A percentile compares a stretch with the other conserved stretches of the same genome.
phyloP scores from a whole-genome alignment of 345 rosid genomes.

The Syzygium aromaticum region DNA sequence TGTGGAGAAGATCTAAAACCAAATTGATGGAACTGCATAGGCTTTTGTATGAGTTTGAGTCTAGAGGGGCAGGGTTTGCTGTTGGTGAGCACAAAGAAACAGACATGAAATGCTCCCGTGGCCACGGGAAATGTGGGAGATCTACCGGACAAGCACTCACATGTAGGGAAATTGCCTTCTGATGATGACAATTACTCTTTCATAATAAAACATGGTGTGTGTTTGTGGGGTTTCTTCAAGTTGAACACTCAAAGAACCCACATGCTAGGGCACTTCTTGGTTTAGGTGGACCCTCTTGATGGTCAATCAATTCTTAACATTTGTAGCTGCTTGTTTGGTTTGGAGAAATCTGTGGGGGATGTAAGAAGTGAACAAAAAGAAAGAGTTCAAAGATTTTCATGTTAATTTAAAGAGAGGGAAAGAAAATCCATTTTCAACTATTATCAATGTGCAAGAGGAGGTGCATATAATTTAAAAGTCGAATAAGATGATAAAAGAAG shows the following conservation, averaged over 20 bases:
- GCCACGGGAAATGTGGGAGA: slow-evolving; percentile 25
- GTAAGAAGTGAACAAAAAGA: not conserved
- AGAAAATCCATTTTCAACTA: not conserved
- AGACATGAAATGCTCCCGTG: not conserved
- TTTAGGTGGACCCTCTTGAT: not conserved
- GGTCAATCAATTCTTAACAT: not conserved
- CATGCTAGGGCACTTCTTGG: not conserved
- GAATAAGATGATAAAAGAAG: not conserved
- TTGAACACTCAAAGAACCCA: not conserved
- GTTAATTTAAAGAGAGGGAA: not conserved
- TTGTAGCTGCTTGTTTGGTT: not conserved
- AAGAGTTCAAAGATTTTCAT: not conserved
- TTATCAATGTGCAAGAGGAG: not conserved
- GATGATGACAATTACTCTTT: not conserved
- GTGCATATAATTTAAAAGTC: not conserved
- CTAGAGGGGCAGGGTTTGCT: not conserved
- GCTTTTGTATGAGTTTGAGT: not conserved
- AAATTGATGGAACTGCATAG: not conserved
- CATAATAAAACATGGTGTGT: not conserved
- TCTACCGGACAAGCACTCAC: slow-evolving; percentile 27
- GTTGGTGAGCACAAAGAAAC: not conserved
- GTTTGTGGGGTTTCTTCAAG: not conserved
- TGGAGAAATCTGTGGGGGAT: not conserved
- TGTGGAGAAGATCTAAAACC: not conserved
- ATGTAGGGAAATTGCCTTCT: not conserved